Percentiles rank a stretch among this genome's conserved stretches.
phyloP scores from a whole-genome alignment of 257 asterid genomes.

The Rubia yunnanensis region DNA sequence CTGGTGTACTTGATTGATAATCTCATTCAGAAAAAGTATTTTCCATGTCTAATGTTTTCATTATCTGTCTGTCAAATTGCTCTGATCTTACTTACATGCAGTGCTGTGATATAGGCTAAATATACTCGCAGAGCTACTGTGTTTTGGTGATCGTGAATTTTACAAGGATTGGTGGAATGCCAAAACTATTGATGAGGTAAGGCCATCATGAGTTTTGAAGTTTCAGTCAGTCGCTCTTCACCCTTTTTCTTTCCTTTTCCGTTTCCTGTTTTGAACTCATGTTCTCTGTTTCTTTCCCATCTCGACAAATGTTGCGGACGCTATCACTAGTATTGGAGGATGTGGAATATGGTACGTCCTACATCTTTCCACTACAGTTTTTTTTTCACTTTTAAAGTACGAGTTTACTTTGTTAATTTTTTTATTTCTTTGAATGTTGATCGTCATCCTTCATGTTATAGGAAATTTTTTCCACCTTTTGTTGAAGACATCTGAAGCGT shows the following conservation, averaged over 20 bases:
- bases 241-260: constrained; percentile 1
- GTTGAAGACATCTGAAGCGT: background rate
- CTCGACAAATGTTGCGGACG: constrained; percentile 20
- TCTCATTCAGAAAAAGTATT: background rate
- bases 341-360: constrained; percentile 95
- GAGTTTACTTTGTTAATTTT: background rate
- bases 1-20: background rate
- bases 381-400: background rate
- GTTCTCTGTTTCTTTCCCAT: background rate
- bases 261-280: constrained; percentile 6
- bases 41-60: background rate
- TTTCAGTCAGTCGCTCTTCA: background rate
- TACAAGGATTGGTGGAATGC: constrained; percentile 99
- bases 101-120: constrained; percentile 71
- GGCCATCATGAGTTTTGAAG: background rate
- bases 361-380: constrained; percentile 1
- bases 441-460: background rate
- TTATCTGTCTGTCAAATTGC: constrained; percentile 4
- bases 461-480: background rate
- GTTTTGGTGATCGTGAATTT: constrained; percentile 98
- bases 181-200: constrained; percentile 91
- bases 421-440: background rate
- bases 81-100: constrained; percentile 29
- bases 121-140: constrained; percentile 86
- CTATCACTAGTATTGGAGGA: constrained; percentile 88